These are phyloP conservation scores for Tagetes erecta DNA, from an alignment of 129 eudicot species.

Conservation along the genomic window DNA sequence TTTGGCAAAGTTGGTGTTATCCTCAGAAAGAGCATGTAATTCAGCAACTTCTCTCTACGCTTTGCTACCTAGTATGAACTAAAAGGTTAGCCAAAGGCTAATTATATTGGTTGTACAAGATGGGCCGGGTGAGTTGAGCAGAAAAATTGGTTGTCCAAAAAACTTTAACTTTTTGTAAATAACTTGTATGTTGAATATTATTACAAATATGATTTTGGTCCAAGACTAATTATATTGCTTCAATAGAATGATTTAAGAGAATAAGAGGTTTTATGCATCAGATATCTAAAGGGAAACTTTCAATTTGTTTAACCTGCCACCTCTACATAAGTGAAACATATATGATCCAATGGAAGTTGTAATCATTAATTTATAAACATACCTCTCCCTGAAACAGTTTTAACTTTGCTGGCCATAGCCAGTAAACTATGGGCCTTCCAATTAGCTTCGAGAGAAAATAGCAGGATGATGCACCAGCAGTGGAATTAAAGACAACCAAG, in stretches of 20 bases:
- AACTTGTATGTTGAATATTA: neutral
- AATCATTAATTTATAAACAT: neutral
- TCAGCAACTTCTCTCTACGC: conserved; percentile 71
- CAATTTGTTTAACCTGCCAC: neutral
- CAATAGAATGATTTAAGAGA: neutral
- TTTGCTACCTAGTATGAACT: conserved; percentile 61
- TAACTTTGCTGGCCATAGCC: conserved; percentile 93
- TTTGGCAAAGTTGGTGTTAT: conserved; percentile 89
- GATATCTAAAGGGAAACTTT: neutral
- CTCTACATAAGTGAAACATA: neutral
- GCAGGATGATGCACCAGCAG: conserved; percentile 98
- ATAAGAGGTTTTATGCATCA: neutral
- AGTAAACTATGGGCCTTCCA: conserved; percentile 78
- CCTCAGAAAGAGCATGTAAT: conserved; percentile 89
- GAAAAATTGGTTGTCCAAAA: neutral
- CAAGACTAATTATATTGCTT: neutral
- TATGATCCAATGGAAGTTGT: neutral
- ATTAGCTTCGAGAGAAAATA: conserved; percentile 79
- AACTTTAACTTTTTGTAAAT: neutral
- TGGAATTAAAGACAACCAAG: conserved; percentile 85
- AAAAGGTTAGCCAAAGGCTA: neutral
- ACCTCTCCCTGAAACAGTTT: conserved; percentile 85
- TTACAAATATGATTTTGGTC: neutral
- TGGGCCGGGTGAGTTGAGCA: neutral
- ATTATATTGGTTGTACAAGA: neutral